phyloP scores from a whole-genome alignment of 345 rosid genomes.

The Aegle marmelos region DNA sequence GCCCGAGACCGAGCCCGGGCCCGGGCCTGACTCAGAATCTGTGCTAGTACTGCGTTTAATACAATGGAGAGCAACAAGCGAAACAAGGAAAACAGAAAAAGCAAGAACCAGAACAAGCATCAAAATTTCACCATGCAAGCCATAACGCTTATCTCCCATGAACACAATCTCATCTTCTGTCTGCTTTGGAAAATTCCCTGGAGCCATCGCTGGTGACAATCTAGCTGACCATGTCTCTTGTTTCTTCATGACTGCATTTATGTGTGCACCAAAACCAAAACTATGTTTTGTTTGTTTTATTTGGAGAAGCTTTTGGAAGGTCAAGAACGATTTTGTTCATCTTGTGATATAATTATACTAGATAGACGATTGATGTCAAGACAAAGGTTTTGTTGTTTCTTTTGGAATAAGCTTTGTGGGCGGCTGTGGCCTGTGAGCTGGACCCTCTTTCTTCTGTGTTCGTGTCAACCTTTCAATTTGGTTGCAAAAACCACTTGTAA shows the following conservation, averaged over 20 bases:
- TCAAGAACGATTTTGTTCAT: background rate
- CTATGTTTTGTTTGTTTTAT: background rate
- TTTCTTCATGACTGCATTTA: background rate
- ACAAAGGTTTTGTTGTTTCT: background rate
- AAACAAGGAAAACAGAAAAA: conserved; percentile 39
- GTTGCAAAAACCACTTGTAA: too few species aligned
- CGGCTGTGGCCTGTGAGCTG: background rate
- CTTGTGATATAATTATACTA: too few species aligned
- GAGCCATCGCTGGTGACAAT: conserved; percentile 13
- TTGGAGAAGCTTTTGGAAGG: background rate
- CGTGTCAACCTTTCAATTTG: too few species aligned
- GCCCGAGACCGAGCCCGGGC: background rate
- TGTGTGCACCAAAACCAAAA: background rate
- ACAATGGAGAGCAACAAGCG: conserved; percentile 36
- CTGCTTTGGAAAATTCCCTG: background rate
- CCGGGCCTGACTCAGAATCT: conserved; percentile 18
- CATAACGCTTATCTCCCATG: conserved; percentile 37
- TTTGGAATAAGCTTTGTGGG: background rate
- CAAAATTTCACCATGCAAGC: conserved; percentile 45
- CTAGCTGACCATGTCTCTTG: background rate
- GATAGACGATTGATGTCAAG: background rate
- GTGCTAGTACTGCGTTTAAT: conserved; percentile 24
- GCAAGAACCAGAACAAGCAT: conserved; percentile 25
- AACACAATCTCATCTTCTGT: conserved; percentile 10
- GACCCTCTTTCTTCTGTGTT: too few species aligned